Percentiles rank a stretch among this genome's conserved stretches.
Conservation (phyloP, 768 basidiomycete species). For the Suillus tomentosus region DNA sequence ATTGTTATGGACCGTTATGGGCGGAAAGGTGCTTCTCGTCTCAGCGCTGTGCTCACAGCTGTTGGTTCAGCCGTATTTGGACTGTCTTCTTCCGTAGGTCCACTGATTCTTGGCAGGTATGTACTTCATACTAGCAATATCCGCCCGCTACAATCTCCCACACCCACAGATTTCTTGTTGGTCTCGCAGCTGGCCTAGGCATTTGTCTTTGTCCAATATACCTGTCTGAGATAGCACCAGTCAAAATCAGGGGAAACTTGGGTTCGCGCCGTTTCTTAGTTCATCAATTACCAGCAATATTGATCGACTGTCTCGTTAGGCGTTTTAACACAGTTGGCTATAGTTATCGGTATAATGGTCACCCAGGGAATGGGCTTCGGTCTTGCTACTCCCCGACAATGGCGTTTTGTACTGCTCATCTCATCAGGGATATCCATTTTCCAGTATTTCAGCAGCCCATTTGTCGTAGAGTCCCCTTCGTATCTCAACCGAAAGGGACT, state of each 20-base stretch:
- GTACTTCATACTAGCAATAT: slow-evolving; percentile 18
- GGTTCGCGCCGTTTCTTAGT: slow-evolving; percentile 43
- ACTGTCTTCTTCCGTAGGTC: slow-evolving; percentile 53
- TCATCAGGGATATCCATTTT: slow-evolving; percentile 56
- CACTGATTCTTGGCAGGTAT: slow-evolving; percentile 69
- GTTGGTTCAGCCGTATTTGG: slow-evolving; percentile 69
- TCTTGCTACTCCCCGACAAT: slow-evolving; percentile 65
- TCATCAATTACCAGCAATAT: not conserved
- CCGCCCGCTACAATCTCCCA: not conserved
- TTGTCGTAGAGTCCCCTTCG: slow-evolving; percentile 70
- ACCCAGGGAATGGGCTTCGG: slow-evolving; percentile 77
- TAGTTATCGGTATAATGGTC: slow-evolving; percentile 86
- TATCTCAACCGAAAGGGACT: slow-evolving; percentile 59
- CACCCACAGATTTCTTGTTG: slow-evolving; percentile 56
- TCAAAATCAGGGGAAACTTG: slow-evolving; percentile 70
- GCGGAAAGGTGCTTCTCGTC: slow-evolving; percentile 63
- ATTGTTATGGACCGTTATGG: slow-evolving; percentile 70
- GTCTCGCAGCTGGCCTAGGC: slow-evolving; percentile 72
- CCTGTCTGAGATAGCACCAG: slow-evolving; percentile 83
- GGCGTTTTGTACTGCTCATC: slow-evolving; percentile 71
- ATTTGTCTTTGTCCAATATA: slow-evolving; percentile 83
- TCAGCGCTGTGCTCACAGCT: slow-evolving; percentile 57
- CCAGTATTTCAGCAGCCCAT: slow-evolving; percentile 56
- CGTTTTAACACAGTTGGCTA: slow-evolving; percentile 78
- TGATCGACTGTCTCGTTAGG: slow-evolving; percentile 40